Evolutionary conservation across 2,329 filamentous ascomycete genomes (phyloP), one percentile per base, ranked within the genome.

Genomic region (Cladophialophora yegresii): DNA sequence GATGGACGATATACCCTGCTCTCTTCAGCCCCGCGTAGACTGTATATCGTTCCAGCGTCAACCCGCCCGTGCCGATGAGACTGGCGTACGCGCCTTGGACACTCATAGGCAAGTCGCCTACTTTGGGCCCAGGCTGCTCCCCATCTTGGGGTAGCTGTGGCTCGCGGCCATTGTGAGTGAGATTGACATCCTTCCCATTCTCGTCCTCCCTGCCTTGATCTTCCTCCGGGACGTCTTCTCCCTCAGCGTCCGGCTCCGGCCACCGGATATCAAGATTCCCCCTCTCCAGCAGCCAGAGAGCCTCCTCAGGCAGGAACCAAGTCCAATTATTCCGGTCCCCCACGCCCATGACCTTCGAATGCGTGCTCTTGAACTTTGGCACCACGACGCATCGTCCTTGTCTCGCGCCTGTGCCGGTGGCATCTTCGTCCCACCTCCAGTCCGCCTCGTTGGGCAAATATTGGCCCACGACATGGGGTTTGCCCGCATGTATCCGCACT

Each of bases 241-340:
- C 23, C 16, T 73, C 74, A 5, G 75, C 73, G 43, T 71, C 71
- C 1, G 91, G 91, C 91, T 71, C 71, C 1, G 91, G 91, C 91
- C 91, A 97, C 81, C 92, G 88, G 47, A 97, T 83, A 76, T 98
- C 92, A 72, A 98, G 73, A 54, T 86, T 92, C 0, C 93, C 95
- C 72, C 95, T 82, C 79, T 99, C 95, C 8, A 98, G 82, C 67
- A 97, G 77, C 73, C 92, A 97, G 59, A 99, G 81, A 5, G 92
- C 91, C 77, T 99, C 95, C 74, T 99, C 95, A 0, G 93, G 93
- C 45, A 96, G 76, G 57, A 99, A 75, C 93, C 93, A 97, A 47
- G 93, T 79, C 67, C 84, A 86, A 32, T 87, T 84, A 65, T 82
- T 83, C 2, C 83, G 84, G 63, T 87, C 85, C 1, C 85, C 85